Evolutionary conservation across 768 basidiomycete species (phyloP), one percentile per base, ranked within the genome.

Genomic region (Boletus fagicola): DNA sequence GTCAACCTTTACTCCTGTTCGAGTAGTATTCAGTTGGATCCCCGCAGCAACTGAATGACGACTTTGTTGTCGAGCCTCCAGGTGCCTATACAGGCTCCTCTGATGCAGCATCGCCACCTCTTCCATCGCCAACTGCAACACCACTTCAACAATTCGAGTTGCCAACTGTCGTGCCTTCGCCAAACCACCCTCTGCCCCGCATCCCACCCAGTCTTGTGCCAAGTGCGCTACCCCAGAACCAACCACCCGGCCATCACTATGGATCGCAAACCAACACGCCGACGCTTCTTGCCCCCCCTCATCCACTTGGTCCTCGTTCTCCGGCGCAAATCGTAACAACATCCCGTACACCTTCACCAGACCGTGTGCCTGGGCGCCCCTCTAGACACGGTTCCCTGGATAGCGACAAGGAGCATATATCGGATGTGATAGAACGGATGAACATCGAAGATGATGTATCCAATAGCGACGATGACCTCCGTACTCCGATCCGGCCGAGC

Each of bases 341-440:
- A 9, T 87, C 90, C 13, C 79, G 87, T 28, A 85, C 88, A 20
- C 88, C 92, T 13, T 90, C 90, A 10, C 90, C 87, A 2, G 82
- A 83, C 26, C 78, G 79, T 28, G 47, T 50, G 11, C 46, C 60
- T 18, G 39, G 53, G 13, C 65, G 59, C 30, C 54, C 62, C 3
- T 57, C 59, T 33, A 61, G 68, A 56, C 58, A 65, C 5, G 57
- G 58, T 46, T 74, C 72, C 1, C 20, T 30, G 35, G 72, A 69
- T 8, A 64, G 65, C 45, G 61, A 63, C 40, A 62, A 49, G 45
- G 70, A 64, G 15, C 56, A 40, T 1, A 40, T 73, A 54, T 62
- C 56, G n/a, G 70, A 72, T 33, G 59, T 57, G 53, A 36, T 74
- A 24, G 69, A 71, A 46, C 64, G 63, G 40, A 62, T 74, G 49